These are phyloP conservation scores for Zychaea mexicana DNA, from an alignment of 371 early-diverging fungal genomes.

Conservation along the genomic window DNA sequence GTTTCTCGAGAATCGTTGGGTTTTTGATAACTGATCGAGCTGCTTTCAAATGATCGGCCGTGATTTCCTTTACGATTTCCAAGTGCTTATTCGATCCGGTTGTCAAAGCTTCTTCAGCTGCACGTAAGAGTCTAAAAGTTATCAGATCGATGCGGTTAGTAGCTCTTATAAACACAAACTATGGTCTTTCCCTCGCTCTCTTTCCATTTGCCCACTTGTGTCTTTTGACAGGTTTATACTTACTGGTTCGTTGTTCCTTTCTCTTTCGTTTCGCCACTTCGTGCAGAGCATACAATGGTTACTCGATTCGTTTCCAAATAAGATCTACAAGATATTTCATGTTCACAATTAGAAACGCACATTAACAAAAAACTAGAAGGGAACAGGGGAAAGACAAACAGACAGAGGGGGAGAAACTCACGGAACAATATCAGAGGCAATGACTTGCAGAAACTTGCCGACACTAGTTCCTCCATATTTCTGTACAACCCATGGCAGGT, in stretches of 20 bases:
- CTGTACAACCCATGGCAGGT: constrained; percentile 72
- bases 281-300: constrained; percentile 81
- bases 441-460: constrained; percentile 73
- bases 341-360: not conserved
- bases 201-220: not conserved
- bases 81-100: constrained; percentile 63
- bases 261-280: constrained; percentile 77
- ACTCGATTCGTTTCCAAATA: constrained; percentile 60
- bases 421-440: constrained; percentile 61
- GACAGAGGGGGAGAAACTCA: constrained; percentile 25
- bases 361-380: not conserved
- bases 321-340: constrained; percentile 17
- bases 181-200: not conserved
- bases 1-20: constrained; percentile 49
- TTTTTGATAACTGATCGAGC: constrained; percentile 60
- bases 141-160: not conserved
- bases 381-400: not conserved
- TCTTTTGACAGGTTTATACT: constrained; percentile 6
- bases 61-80: constrained; percentile 84
- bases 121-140: constrained; percentile 56
- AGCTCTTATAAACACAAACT: not conserved
- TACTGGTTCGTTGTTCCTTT: constrained; percentile 78
- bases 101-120: constrained; percentile 69
- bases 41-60: constrained; percentile 82
- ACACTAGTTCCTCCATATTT: constrained; percentile 92